Evolutionary conservation across 192 early-diverging fungal genomes (phyloP), one percentile per base, ranked within the genome.

Genomic region (Thamnidium elegans): DNA sequence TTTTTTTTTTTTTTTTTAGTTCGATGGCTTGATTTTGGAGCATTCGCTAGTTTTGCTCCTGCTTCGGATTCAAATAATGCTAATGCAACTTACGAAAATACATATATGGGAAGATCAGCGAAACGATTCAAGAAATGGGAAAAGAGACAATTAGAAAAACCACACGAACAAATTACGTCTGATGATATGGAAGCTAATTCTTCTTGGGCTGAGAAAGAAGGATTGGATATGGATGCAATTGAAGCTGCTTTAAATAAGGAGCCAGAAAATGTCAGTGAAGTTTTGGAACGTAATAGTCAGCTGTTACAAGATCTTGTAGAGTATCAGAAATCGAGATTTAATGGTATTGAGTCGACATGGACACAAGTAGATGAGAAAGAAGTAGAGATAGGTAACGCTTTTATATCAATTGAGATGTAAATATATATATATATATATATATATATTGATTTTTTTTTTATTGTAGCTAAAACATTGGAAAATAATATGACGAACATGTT

Each of bases 21-120:
- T n/a, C 74, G 79, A 64, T 78, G 66, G 58, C 67, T 75, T 7
- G 65, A 77, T 42, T 84, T 76, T 58, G 69, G 78, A 15, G 68
- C 78, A 7, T 84, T 79, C 63, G 66, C 78, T 9, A 78, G 75
- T 8, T 84, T 84, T 74, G 82, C 79, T 6, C 82, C 82, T 1
- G 77, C 75, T 11, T 65, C 72, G 39, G 79, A 84, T 54, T 81
- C 82, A 6, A 63, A 72, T 19, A 74, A 78, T 53, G 77, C 78
- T 0, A 79, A 75, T 23, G 54, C 78, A 26, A 70, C 75, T 54
- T 75, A 77, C 19, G 79, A 81, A 46, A 69, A 66, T 20, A 81
- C 77, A 11, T 70, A 63, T 60, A 58, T 67, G 55, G 74, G 68
- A 31, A 55, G 51, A 47, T 46, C 55, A 62, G 51, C 68, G 8